Evolutionary conservation across 352 stramenopile genomes (phyloP).

Genomic region (Saprolegnia parasitica): DNA sequence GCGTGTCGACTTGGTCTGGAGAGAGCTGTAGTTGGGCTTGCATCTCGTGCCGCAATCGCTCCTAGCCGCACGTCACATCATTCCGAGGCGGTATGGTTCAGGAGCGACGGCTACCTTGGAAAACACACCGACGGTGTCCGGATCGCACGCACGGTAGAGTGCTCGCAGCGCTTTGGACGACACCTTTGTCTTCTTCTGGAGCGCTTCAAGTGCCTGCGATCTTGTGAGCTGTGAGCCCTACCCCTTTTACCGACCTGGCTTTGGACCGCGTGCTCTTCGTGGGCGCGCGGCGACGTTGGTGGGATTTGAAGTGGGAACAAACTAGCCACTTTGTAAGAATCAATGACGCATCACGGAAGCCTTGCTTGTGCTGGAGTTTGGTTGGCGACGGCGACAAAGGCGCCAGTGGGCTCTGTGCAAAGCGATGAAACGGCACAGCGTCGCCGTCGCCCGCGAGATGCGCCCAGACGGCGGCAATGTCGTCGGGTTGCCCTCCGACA

Average conservation of each 20-base stretch:
- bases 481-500: background rate
- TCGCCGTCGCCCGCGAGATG: background rate
- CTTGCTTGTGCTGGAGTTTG: background rate
- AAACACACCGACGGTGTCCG: conserved; percentile 18
- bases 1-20: background rate
- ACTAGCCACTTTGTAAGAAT: background rate
- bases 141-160: conserved; percentile 7
- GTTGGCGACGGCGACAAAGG: background rate
- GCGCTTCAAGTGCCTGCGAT: background rate
- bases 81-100: background rate
- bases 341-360: background rate
- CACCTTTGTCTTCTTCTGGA: background rate
- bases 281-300: background rate
- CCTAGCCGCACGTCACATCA: background rate
- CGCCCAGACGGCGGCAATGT: background rate
- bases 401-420: background rate
- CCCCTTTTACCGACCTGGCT: background rate
- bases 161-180: background rate
- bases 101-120: background rate
- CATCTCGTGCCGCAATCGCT: background rate
- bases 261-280: background rate
- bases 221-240: background rate
- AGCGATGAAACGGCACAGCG: conserved; percentile 7
- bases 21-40: background rate
- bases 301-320: background rate